Evolutionary conservation across 1,284 basidiomycete species (phyloP).

Genomic region (Heterobasidion parviporum): DNA sequence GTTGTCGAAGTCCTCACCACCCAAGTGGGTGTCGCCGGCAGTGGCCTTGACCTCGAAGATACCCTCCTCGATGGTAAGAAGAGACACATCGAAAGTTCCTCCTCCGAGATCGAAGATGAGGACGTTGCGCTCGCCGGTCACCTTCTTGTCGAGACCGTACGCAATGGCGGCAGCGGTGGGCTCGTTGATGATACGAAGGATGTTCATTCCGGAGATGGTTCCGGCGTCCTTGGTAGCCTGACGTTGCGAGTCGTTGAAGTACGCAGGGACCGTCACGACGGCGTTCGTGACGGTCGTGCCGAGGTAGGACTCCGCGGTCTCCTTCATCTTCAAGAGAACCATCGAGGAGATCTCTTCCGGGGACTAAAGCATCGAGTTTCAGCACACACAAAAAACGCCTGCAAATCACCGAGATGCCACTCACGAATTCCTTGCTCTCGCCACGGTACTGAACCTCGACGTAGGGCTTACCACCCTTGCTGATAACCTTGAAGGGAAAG

Average conservation of each 20-base stretch:
- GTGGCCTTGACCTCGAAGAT: conserved; percentile 99
- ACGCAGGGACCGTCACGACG: conserved; percentile 91
- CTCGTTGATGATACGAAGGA: conserved; percentile 96
- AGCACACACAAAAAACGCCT: background rate
- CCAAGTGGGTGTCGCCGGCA: conserved; percentile 97
- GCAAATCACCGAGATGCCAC: conserved; percentile 22
- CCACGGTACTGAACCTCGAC: conserved; percentile 87
- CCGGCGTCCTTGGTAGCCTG: conserved; percentile 96
- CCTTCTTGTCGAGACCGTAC: conserved; percentile 91
- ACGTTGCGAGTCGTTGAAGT: conserved; percentile 97
- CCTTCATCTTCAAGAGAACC: conserved; percentile 97
- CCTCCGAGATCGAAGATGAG: conserved; percentile 98
- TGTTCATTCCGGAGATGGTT: conserved; percentile 83
- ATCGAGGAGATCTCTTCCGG: conserved; percentile 98
- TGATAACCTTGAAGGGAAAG: conserved; percentile 88
- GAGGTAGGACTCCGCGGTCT: conserved; percentile 96
- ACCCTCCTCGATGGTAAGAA: conserved; percentile 96
- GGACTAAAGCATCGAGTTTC: conserved; percentile 37
- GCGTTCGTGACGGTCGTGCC: conserved; percentile 80
- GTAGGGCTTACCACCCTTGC: conserved; percentile 82
- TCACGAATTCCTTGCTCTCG: conserved; percentile 87
- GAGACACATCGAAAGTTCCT: conserved; percentile 99
- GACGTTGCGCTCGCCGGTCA: conserved; percentile 83
- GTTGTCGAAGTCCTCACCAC: conserved; percentile 99
- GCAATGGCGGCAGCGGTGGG: conserved; percentile 94